phyloP scores from a whole-genome alignment of 1,284 basidiomycete species.

The Ustilago trichophora region DNA sequence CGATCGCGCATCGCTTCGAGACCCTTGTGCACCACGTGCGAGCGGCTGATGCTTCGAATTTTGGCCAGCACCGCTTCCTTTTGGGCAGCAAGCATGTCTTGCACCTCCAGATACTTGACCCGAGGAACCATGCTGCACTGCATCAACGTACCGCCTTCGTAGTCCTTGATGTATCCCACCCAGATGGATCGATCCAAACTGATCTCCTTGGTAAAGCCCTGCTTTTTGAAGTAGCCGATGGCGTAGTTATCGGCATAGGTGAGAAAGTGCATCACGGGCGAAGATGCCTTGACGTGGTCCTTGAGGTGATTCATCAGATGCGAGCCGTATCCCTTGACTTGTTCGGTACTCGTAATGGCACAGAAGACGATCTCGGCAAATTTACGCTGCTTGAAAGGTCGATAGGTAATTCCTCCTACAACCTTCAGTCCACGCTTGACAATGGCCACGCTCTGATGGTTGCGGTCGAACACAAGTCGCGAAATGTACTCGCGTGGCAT shows the following conservation, averaged over 20 bases:
- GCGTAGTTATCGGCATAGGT: constrained; percentile 99
- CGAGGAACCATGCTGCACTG: constrained; percentile 91
- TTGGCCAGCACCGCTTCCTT: constrained; percentile 79
- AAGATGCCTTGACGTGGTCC: constrained; percentile 85
- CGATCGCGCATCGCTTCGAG: constrained; percentile 79
- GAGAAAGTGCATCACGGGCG: constrained; percentile 87
- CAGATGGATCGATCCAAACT: constrained; percentile 86
- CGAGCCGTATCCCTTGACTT: constrained; percentile 98
- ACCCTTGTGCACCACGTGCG: constrained; percentile 86
- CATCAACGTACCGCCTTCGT: constrained; percentile 99
- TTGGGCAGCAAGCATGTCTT: constrained; percentile 80
- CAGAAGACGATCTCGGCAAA: constrained; percentile 99
- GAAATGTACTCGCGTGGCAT: constrained; percentile 99
- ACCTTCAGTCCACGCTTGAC: constrained; percentile 95
- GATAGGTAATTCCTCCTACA: constrained; percentile 96
- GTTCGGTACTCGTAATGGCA: constrained; percentile 93
- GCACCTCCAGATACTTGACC: constrained; percentile 87
- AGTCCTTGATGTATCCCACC: constrained; percentile 99
- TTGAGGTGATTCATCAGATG: constrained; percentile 99
- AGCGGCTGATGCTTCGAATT: constrained; percentile 86
- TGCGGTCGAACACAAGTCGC: constrained; percentile 89
- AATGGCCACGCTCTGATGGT: constrained; percentile 91
- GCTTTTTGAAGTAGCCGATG: constrained; percentile 98
- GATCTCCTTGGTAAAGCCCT: constrained; percentile 94
- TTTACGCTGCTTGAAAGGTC: constrained; percentile 91